Conservation (phyloP, 805 yeast genomes). For the Metschnikowia peoriensis region DNA sequence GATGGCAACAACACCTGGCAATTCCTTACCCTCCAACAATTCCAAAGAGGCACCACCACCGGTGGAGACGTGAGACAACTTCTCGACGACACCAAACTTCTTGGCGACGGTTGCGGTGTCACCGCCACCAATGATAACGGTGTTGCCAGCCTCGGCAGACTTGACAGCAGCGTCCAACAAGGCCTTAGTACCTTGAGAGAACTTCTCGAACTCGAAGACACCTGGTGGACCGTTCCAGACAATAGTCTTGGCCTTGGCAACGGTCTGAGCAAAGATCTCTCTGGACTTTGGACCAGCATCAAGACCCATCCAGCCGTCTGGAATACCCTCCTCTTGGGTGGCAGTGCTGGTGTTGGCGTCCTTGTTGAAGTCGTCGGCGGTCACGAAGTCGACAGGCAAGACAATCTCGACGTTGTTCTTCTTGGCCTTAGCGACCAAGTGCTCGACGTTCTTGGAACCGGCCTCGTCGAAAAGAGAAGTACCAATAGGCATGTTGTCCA, state of each 20-base stretch:
- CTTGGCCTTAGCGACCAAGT: slow-evolving; percentile 94
- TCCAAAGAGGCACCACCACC: slow-evolving; percentile 99
- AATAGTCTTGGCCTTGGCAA: slow-evolving; percentile 92
- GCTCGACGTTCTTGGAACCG: slow-evolving; percentile 93
- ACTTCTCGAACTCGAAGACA: slow-evolving; percentile 94
- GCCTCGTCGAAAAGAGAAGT: slow-evolving; percentile 88
- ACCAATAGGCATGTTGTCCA: slow-evolving; percentile 85
- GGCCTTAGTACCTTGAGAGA: slow-evolving; percentile 88
- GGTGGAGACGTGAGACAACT: slow-evolving; percentile 96
- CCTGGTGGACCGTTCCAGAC: slow-evolving; percentile 99
- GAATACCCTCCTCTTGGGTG: slow-evolving; percentile 87
- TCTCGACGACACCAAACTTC: slow-evolving; percentile 95
- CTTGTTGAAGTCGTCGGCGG: slow-evolving; percentile 90
- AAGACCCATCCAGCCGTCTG: slow-evolving; percentile 93
- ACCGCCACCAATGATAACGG: slow-evolving; percentile 98
- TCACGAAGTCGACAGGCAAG: slow-evolving; percentile 93
- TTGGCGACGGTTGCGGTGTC: slow-evolving; percentile 99
- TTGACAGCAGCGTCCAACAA: slow-evolving; percentile 85
- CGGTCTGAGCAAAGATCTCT: slow-evolving; percentile 75
- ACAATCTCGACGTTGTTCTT: slow-evolving; percentile 90
- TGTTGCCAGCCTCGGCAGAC: slow-evolving; percentile 83
- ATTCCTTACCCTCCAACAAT: slow-evolving; percentile 96
- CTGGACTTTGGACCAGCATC: slow-evolving; percentile 92
- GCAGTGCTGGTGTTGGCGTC: slow-evolving; percentile 87
- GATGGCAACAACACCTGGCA: slow-evolving; percentile 96